Evolutionary conservation across 1,284 basidiomycete species (phyloP).

Genomic region (Mrakiaceae sp.): DNA sequence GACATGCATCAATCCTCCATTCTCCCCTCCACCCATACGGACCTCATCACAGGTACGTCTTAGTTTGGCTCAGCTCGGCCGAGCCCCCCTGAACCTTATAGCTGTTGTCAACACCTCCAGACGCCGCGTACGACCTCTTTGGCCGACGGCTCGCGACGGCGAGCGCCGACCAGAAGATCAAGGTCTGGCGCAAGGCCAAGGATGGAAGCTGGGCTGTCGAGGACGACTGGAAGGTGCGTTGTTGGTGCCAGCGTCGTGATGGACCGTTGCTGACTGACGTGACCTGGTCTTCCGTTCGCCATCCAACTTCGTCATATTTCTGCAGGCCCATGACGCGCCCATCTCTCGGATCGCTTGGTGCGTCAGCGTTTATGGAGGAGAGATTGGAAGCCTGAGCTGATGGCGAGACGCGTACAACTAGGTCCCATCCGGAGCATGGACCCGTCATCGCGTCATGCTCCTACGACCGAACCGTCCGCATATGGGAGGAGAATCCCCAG

Average conservation of each 20-base stretch:
- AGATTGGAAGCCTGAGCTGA: no score
- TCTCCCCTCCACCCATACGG: slow-evolving; percentile 32
- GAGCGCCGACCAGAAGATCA: slow-evolving; percentile 50
- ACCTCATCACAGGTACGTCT: slow-evolving; percentile 34
- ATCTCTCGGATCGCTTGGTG: slow-evolving; percentile 7
- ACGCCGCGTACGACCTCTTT: slow-evolving; percentile 80
- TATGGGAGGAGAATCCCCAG: slow-evolving; percentile 60
- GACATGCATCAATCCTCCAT: slow-evolving; percentile 35
- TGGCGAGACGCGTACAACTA: slow-evolving; percentile 27
- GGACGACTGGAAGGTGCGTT: slow-evolving; percentile 73
- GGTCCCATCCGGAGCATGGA: slow-evolving; percentile 83
- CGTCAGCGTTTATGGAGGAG: background rate
- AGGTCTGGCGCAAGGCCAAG: slow-evolving; percentile 60
- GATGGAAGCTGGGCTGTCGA: slow-evolving; percentile 59
- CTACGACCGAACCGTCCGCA: slow-evolving; percentile 76
- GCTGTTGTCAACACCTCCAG: slow-evolving; percentile 36
- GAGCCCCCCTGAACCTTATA: background rate
- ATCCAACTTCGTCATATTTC: no score
- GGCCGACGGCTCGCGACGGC: slow-evolving; percentile 49
- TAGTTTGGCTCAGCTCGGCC: background rate
- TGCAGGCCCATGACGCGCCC: slow-evolving; percentile 14
- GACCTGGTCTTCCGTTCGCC: no score
- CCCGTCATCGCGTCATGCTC: slow-evolving; percentile 69
- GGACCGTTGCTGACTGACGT: background rate
- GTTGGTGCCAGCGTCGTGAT: background rate